Conservation (phyloP, 1,139 yeast genomes). For the Debaryomycetaceae sp. region DNA sequence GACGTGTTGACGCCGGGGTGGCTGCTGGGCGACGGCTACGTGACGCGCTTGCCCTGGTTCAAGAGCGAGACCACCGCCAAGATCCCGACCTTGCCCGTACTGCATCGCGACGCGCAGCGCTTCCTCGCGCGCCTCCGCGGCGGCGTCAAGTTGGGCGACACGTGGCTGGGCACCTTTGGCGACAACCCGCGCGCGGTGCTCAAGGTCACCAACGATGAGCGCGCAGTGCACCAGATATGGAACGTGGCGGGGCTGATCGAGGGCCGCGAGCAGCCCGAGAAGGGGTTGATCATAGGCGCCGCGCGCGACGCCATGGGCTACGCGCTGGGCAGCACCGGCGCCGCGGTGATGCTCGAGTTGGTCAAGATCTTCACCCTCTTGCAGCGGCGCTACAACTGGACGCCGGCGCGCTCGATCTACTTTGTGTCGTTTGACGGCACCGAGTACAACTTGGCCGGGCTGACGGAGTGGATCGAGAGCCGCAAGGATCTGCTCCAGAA, state of each 20-base stretch:
- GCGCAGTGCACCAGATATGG: slow-evolving; percentile 69
- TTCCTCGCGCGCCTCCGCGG: slow-evolving; percentile 45
- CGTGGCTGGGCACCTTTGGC: too few species aligned
- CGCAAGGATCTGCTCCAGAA: slow-evolving; percentile 48
- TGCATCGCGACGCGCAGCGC: slow-evolving; percentile 61
- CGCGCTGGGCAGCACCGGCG: slow-evolving; percentile 78
- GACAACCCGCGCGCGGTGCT: slow-evolving; percentile 23
- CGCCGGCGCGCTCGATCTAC: slow-evolving; percentile 75
- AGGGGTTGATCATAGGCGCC: slow-evolving; percentile 78
- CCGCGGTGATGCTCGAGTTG: slow-evolving; percentile 67
- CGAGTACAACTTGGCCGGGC: slow-evolving; percentile 79
- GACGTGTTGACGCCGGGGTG: slow-evolving; percentile 80
- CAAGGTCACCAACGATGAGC: slow-evolving; percentile 43
- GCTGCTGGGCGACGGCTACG: slow-evolving; percentile 46
- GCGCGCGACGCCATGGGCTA: slow-evolving; percentile 73
- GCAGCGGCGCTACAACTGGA: slow-evolving; percentile 68
- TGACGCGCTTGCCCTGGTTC: slow-evolving; percentile 35
- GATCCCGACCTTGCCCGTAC: slow-evolving; percentile 73
- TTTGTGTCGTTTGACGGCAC: slow-evolving; percentile 87
- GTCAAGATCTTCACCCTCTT: slow-evolving; percentile 68
- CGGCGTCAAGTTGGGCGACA: slow-evolving; percentile 40
- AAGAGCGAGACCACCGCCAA: slow-evolving; percentile 57
- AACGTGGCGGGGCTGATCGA: slow-evolving; percentile 73
- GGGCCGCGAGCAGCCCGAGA: slow-evolving; percentile 76
- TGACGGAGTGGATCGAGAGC: slow-evolving; percentile 72